Evolutionary conservation across 108 stramenopile species (phyloP).

Genomic region (Mayamaea pseudoterrestris): DNA sequence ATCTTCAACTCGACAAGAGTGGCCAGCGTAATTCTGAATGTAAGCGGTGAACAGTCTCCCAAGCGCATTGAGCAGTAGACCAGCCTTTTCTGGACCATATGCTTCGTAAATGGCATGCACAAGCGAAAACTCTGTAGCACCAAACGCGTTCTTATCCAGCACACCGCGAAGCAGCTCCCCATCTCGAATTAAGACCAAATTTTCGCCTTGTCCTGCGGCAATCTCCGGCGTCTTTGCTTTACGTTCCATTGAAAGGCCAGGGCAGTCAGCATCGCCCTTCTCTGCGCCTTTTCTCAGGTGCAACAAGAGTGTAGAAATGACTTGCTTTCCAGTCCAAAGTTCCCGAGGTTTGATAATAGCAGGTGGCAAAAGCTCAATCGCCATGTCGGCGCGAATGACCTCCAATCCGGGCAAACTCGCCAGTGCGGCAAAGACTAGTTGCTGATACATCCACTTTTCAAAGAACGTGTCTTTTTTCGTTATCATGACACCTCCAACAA

Average conservation of each 20-base stretch:
- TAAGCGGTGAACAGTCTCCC: constrained; percentile 94
- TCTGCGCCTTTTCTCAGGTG: constrained; percentile 77
- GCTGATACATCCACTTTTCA: constrained; percentile 86
- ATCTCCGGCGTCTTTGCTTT: constrained; percentile 87
- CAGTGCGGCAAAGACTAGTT: constrained; percentile 86
- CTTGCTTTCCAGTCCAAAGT: constrained; percentile 97
- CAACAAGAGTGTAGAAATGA: constrained; percentile 79
- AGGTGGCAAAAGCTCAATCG: constrained; percentile 86
- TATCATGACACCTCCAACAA: constrained; percentile 94
- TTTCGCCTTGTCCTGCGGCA: constrained; percentile 91
- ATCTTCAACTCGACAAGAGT: constrained; percentile 97
- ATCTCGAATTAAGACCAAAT: constrained; percentile 81
- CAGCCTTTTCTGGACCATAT: constrained; percentile 88
- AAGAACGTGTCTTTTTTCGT: constrained; percentile 89
- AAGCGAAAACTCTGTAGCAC: constrained; percentile 83
- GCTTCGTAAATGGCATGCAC: constrained; percentile 96
- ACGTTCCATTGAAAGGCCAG: constrained; percentile 77
- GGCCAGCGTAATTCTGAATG: constrained; percentile 88
- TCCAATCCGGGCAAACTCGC: constrained; percentile 86
- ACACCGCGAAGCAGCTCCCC: constrained; percentile 92
- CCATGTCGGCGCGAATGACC: constrained; percentile 51
- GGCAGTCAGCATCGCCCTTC: constrained; percentile 21
- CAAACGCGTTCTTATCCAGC: constrained; percentile 95
- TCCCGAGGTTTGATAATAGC: constrained; percentile 86
- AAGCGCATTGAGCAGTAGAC: constrained; percentile 77